These are phyloP conservation scores for Fimicolochytrium jonesii DNA, from an alignment of 192 early-diverging fungal genomes.

Conservation along the genomic window DNA sequence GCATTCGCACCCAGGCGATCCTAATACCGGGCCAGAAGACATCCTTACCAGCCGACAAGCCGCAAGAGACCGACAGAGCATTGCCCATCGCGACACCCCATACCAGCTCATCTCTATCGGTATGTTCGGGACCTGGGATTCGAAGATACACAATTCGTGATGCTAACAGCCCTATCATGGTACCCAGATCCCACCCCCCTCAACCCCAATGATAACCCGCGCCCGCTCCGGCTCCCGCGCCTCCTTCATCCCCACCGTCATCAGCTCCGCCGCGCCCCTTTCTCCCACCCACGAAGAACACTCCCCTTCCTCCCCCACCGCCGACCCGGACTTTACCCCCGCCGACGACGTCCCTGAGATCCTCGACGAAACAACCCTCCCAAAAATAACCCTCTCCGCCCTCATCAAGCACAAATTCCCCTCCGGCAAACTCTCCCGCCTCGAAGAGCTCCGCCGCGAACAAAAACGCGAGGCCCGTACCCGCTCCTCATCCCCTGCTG, in stretches of 20 bases:
- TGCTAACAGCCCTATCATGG: too few species aligned
- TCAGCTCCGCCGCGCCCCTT: background rate
- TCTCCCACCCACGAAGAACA: background rate
- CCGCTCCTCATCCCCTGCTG: conserved; percentile 7
- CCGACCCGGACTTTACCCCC: background rate
- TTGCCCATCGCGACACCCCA: too few species aligned
- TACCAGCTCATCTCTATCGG: too few species aligned
- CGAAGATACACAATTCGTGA: too few species aligned
- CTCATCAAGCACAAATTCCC: conserved; percentile 15
- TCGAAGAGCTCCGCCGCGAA: conserved; percentile 5
- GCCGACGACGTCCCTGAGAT: background rate
- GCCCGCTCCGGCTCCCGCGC: too few species aligned
- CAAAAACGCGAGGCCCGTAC: conserved; percentile 1
- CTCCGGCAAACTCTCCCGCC: conserved; percentile 17
- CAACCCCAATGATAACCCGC: too few species aligned
- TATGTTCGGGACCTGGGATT: too few species aligned
- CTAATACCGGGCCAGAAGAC: too few species aligned
- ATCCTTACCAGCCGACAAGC: too few species aligned
- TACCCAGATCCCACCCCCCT: too few species aligned
- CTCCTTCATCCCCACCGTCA: background rate
- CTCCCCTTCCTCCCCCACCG: background rate
- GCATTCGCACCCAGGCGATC: too few species aligned
- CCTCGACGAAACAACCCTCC: background rate
- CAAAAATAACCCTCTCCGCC: background rate
- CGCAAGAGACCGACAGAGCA: too few species aligned